Conservation (phyloP, 2,329 filamentous ascomycete genomes). For the Myotisia sp. region DNA sequence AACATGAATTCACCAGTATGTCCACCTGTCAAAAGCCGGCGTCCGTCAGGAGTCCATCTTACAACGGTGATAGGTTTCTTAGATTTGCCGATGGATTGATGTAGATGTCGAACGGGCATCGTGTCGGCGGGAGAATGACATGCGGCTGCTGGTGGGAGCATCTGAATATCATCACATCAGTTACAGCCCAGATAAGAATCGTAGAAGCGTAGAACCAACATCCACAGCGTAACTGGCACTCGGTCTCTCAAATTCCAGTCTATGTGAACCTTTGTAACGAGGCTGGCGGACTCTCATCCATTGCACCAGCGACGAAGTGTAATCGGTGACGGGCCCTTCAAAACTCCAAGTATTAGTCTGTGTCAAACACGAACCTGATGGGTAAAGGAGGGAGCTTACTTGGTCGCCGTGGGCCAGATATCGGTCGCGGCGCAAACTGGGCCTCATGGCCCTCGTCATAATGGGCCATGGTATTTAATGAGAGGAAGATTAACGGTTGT, state of each 20-base stretch:
- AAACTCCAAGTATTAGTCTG: slow-evolving; percentile 4
- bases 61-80: slow-evolving; percentile 96
- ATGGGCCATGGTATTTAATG: slow-evolving; percentile 22
- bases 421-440: slow-evolving; percentile 14
- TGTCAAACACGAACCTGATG: background rate
- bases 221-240: slow-evolving; percentile 82
- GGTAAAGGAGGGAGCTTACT: slow-evolving; percentile 17
- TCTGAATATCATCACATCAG: slow-evolving; percentile 36
- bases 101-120: slow-evolving; percentile 85
- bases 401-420: slow-evolving; percentile 26
- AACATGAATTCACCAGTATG: slow-evolving; percentile 96
- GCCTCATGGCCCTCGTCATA: slow-evolving; percentile 26
- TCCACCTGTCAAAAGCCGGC: slow-evolving; percentile 78
- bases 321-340: slow-evolving; percentile 78
- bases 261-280: slow-evolving; percentile 56
- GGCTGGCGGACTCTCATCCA: slow-evolving; percentile 78
- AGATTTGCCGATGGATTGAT: slow-evolving; percentile 97
- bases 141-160: slow-evolving; percentile 71
- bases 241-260: slow-evolving; percentile 67
- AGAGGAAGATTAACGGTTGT: background rate
- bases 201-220: slow-evolving; percentile 37
- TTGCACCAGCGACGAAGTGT: slow-evolving; percentile 75
- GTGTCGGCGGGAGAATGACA: slow-evolving; percentile 64
- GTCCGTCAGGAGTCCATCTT: slow-evolving; percentile 91
- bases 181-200: slow-evolving; percentile 8